Evolutionary conservation across 2,329 filamentous ascomycete genomes (phyloP).

Genomic region (Fusarium oxysporum): DNA sequence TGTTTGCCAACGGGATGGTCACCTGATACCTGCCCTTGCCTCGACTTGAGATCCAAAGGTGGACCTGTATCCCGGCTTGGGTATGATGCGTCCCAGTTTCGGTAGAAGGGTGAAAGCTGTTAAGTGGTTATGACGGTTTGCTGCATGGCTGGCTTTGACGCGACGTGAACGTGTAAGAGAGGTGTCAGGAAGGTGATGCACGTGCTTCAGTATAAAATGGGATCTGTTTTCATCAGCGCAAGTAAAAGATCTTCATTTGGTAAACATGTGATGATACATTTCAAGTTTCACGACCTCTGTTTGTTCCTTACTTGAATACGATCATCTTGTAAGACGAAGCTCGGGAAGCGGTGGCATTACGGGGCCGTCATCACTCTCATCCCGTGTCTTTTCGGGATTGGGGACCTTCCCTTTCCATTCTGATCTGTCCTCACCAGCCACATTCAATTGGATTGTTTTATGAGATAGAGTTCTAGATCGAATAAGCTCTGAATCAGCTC

Average conservation of each 20-base stretch:
- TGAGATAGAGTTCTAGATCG: neutral
- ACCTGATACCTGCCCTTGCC: conserved; percentile 18
- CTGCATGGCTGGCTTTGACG: conserved; percentile 4
- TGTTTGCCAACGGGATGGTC: conserved; percentile 22
- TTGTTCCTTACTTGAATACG: neutral
- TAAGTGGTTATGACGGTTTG: conserved; percentile 4
- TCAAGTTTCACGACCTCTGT: neutral
- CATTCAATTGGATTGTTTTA: neutral
- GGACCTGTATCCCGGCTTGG: conserved; percentile 16
- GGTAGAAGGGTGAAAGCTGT: neutral
- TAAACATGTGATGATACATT: neutral
- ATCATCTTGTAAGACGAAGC: conserved; percentile 20
- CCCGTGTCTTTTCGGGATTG: conserved; percentile 12
- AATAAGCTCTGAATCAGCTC: neutral
- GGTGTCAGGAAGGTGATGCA: conserved; percentile 14
- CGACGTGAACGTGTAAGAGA: conserved; percentile 33
- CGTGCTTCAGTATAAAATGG: neutral
- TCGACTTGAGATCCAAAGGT: conserved; percentile 18
- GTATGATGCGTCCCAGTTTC: conserved; percentile 28
- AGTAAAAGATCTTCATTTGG: neutral
- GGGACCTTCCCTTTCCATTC: conserved; percentile 6
- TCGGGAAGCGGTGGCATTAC: conserved; percentile 28
- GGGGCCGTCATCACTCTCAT: conserved; percentile 8
- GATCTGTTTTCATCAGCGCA: neutral
- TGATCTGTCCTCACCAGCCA: conserved; percentile 13